Conservation (phyloP, 352 stramenopile species). For the Nothophytophthora sp. region DNA sequence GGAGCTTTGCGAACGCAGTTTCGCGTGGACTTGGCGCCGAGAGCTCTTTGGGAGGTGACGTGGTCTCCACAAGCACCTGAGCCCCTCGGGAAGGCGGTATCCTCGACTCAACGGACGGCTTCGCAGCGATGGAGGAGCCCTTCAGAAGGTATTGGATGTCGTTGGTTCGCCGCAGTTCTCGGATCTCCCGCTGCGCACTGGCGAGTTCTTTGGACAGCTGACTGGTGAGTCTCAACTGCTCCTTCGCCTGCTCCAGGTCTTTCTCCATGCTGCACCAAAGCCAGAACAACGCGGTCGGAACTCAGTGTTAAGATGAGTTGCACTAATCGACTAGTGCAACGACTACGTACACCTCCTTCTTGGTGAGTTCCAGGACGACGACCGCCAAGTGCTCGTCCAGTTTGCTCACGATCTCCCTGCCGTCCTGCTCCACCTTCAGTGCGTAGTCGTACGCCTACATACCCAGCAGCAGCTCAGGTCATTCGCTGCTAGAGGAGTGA, state of each 20-base stretch:
- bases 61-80: not conserved
- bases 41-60: conserved; percentile 6
- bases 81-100: conserved; percentile 8
- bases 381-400: conserved; percentile 54
- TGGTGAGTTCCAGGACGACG: conserved; percentile 56
- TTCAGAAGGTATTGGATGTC: conserved; percentile 73
- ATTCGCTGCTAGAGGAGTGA: no score
- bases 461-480: not conserved
- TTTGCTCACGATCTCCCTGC: conserved; percentile 35
- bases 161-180: conserved; percentile 63
- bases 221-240: conserved; percentile 51
- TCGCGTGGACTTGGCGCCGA: conserved; percentile 1
- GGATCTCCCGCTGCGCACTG: conserved; percentile 72
- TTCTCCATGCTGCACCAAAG: conserved; percentile 49
- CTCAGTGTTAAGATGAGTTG: no score
- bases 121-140: conserved; percentile 21
- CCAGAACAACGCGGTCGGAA: not conserved
- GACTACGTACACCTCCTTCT: conserved; percentile 59
- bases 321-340: not conserved
- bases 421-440: conserved; percentile 50
- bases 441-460: conserved; percentile 60
- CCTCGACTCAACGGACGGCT: conserved; percentile 12
- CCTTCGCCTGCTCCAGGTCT: conserved; percentile 52
- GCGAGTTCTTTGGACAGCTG: conserved; percentile 72
- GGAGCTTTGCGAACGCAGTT: conserved; percentile 33